phyloP scores from a whole-genome alignment of 2,329 filamentous ascomycete genomes.

The Diaporthe australafricana region DNA sequence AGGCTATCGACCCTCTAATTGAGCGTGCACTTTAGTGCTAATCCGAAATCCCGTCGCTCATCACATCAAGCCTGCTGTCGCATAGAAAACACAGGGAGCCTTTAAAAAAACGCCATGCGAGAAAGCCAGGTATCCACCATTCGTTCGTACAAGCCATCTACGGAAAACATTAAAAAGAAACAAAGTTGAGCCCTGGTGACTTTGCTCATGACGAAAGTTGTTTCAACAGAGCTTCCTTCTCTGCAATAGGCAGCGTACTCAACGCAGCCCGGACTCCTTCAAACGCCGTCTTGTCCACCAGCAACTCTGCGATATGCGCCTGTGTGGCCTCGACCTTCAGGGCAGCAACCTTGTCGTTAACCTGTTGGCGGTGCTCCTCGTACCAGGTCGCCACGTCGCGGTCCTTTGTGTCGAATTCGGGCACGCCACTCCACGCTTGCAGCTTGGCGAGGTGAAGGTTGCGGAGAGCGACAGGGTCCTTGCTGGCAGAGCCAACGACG shows the following conservation, averaged over 20 bases:
- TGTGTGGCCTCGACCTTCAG: constrained; percentile 76
- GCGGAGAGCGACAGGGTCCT: constrained; percentile 65
- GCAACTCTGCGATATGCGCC: constrained; percentile 41
- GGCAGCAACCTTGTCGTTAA: constrained; percentile 85
- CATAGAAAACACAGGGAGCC: neutral
- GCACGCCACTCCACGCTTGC: constrained; percentile 83
- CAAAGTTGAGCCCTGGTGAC: neutral
- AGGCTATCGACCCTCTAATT: neutral
- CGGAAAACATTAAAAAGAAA: neutral
- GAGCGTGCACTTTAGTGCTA: neutral
- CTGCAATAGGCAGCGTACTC: constrained; percentile 74
- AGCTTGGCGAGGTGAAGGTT: constrained; percentile 79
- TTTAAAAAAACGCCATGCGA: constrained; percentile 18
- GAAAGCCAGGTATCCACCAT: neutral
- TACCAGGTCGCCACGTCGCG: constrained; percentile 92
- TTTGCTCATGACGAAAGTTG: constrained; percentile 34
- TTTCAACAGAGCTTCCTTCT: constrained; percentile 73
- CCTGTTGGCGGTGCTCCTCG: constrained; percentile 88
- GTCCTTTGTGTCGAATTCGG: constrained; percentile 83
- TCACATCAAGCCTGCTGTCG: constrained; percentile 7
- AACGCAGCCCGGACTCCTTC: constrained; percentile 77
- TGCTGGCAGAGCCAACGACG: constrained; percentile 49
- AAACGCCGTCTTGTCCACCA: constrained; percentile 72
- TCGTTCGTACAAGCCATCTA: neutral
- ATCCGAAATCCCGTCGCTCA: neutral